phyloP scores from a whole-genome alignment of 2,329 filamentous ascomycete species.

The Rutstroemia sp. region DNA sequence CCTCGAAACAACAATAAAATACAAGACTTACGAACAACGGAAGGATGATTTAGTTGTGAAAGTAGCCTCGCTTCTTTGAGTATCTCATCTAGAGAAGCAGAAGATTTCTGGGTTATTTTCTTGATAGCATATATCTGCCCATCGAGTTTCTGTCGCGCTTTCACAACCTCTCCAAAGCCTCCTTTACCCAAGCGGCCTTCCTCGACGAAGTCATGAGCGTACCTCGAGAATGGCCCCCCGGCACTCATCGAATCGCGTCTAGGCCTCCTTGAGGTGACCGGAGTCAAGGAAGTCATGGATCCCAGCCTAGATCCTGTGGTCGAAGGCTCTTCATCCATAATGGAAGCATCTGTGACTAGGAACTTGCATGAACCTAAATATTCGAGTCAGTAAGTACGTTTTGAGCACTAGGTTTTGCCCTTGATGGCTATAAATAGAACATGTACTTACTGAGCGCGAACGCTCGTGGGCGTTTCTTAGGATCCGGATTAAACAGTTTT shows the following conservation, averaged over 20 bases:
- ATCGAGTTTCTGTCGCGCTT: slow-evolving; percentile 89
- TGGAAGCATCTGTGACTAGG: slow-evolving; percentile 55
- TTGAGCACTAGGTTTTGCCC: background rate
- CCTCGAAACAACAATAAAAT: background rate
- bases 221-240: slow-evolving; percentile 50
- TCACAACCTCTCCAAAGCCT: slow-evolving; percentile 93
- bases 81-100: slow-evolving; percentile 72
- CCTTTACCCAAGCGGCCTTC: slow-evolving; percentile 84
- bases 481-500: slow-evolving; percentile 78
- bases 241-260: slow-evolving; percentile 56
- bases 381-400: background rate
- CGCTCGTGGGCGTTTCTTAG: slow-evolving; percentile 76
- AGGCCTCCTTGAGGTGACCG: slow-evolving; percentile 39
- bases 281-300: slow-evolving; percentile 36
- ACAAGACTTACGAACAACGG: slow-evolving; percentile 37
- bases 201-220: slow-evolving; percentile 84
- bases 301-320: slow-evolving; percentile 33
- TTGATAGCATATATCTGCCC: slow-evolving; percentile 94
- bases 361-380: slow-evolving; percentile 50
- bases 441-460: slow-evolving; percentile 52
- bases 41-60: slow-evolving; percentile 86
- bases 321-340: slow-evolving; percentile 37
- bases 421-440: background rate
- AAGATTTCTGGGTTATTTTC: slow-evolving; percentile 80
- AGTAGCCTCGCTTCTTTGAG: slow-evolving; percentile 80